phyloP scores from a whole-genome alignment of 169 alveolate genomes.

The Eimeria falciformis region DNA sequence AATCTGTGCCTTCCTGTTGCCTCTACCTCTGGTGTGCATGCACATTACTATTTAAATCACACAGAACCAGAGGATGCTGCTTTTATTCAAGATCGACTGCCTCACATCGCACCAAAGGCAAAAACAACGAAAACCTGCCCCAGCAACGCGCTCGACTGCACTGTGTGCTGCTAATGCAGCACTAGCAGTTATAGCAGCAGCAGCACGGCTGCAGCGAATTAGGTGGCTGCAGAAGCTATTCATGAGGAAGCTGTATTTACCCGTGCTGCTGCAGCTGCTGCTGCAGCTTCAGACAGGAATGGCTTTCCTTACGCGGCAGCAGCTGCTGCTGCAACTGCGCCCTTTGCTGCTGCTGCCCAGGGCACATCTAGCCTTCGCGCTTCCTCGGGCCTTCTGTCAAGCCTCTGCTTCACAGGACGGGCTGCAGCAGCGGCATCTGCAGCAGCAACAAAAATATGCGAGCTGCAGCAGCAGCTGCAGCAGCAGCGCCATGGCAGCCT shows the following conservation, averaged over 20 bases:
- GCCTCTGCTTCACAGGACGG: background rate
- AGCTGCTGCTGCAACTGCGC: background rate
- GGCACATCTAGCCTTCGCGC: background rate
- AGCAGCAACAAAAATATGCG: background rate
- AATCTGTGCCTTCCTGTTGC: no score
- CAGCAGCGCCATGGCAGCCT: background rate
- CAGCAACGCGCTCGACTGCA: no score
- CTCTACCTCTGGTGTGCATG: no score
- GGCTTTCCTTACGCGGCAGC: conserved; percentile 22
- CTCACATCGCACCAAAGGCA: no score
- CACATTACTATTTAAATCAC: no score
- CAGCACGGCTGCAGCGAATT: background rate
- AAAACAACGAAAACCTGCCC: no score
- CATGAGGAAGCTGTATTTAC: background rate
- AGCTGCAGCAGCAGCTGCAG: background rate
- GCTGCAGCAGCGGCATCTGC: background rate
- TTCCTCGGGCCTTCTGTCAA: background rate
- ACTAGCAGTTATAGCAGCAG: background rate
- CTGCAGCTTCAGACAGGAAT: background rate
- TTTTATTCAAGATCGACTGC: no score
- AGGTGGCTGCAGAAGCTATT: conserved; percentile 6
- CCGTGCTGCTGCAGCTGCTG: conserved; percentile 35
- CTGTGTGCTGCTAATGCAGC: background rate
- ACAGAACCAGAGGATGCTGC: no score
- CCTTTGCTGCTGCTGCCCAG: background rate